Percentiles rank a stretch among this genome's conserved stretches.
These are phyloP conservation scores for Penicillium nucicola DNA, from an alignment of 495 filamentous ascomycete species.

Conservation along the genomic window DNA sequence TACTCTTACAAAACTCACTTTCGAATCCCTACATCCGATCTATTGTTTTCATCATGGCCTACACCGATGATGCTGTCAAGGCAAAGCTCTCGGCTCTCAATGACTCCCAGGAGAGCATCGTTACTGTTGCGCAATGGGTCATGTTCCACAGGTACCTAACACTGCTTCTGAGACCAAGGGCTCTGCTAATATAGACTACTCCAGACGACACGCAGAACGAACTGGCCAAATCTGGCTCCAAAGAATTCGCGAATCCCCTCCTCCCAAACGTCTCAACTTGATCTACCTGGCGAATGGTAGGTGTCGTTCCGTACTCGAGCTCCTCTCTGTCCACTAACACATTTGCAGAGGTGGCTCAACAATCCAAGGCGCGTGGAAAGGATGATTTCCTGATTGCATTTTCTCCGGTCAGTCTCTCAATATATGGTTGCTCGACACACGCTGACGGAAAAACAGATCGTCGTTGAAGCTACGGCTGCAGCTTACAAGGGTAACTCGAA, in stretches of 20 bases:
- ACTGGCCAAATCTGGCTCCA: conserved; percentile 88
- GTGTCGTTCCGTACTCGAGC: conserved; percentile 7
- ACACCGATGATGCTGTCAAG: conserved; percentile 87
- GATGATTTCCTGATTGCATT: conserved; percentile 91
- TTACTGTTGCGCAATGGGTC: conserved; percentile 95
- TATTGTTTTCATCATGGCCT: conserved; percentile 62
- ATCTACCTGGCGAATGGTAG: conserved; percentile 94
- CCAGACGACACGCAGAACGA: conserved; percentile 81
- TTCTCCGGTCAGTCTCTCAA: conserved; percentile 55
- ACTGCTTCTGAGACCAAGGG: conserved; percentile 2
- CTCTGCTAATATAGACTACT: conserved; percentile 17
- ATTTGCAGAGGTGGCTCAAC: conserved; percentile 81
- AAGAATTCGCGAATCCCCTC: conserved; percentile 76
- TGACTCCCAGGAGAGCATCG: conserved; percentile 94
- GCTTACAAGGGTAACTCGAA: conserved; percentile 83
- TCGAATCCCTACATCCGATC: not conserved
- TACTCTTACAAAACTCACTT: not conserved
- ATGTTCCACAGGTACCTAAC: conserved; percentile 89
- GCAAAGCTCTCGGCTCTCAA: conserved; percentile 93
- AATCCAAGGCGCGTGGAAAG: conserved; percentile 86
- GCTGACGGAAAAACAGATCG: conserved; percentile 51
- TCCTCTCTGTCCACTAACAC: conserved; percentile 15
- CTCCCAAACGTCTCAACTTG: conserved; percentile 82
- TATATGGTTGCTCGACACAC: not conserved
- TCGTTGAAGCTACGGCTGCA: conserved; percentile 76